phyloP scores from a whole-genome alignment of 129 eudicot genomes.

The Escallonia rubra region DNA sequence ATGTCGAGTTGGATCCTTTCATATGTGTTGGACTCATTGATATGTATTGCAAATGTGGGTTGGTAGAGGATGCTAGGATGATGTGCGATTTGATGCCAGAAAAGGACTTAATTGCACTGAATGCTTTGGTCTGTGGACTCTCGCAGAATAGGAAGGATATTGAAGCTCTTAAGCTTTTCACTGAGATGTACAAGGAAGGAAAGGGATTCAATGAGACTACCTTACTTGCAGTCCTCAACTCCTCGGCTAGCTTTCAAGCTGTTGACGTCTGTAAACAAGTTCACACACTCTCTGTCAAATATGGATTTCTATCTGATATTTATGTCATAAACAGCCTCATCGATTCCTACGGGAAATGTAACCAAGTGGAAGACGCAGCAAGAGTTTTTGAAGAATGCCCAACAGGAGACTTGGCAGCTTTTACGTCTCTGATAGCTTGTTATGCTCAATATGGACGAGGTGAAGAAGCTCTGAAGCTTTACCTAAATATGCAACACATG shows the following conservation, averaged over 20 bases:
- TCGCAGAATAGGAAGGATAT: conserved; percentile 43
- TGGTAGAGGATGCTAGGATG: conserved; percentile 46
- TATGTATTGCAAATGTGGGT: conserved; percentile 68
- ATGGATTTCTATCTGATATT: conserved; percentile 50
- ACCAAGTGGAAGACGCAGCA: conserved; percentile 38
- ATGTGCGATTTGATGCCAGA: conserved; percentile 53
- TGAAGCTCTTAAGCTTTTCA: conserved; percentile 48
- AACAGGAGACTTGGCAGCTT: conserved; percentile 61
- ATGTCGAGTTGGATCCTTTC: conserved; percentile 48
- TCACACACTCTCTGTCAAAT: conserved; percentile 56
- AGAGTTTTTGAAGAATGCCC: conserved; percentile 54
- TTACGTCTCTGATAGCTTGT: conserved; percentile 69
- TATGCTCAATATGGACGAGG: conserved; percentile 83
- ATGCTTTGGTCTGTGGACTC: conserved; percentile 64
- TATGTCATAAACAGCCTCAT: conserved; percentile 66
- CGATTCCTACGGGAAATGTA: conserved; percentile 72
- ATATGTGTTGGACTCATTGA: conserved; percentile 70
- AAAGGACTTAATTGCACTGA: conserved; percentile 51
- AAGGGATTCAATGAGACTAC: conserved; percentile 61
- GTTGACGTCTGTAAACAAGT: conserved; percentile 38
- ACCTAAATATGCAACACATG: conserved; percentile 49
- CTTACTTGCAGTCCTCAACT: conserved; percentile 54
- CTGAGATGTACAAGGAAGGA: conserved; percentile 30
- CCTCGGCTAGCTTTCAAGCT: conserved; percentile 53
- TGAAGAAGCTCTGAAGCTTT: conserved; percentile 78